Percentiles rank a stretch among this genome's conserved stretches.
phyloP scores from a whole-genome alignment of 2,329 filamentous ascomycete genomes.

The Biscogniauxia mediterranea region DNA sequence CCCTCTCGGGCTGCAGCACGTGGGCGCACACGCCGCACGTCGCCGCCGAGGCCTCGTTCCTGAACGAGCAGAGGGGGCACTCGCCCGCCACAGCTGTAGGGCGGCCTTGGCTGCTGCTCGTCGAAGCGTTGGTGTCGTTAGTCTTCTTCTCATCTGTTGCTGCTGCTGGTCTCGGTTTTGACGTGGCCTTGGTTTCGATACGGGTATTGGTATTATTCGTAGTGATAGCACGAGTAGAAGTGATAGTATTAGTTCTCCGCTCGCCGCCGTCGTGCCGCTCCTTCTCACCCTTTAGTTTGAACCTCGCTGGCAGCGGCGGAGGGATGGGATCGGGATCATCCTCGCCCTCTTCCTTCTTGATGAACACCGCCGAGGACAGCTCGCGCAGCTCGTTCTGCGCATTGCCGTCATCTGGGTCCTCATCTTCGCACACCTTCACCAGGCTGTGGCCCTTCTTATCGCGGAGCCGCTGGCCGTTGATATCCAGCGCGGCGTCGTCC shows the following conservation, averaged over 20 bases:
- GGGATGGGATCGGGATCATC: too few relatives aligned
- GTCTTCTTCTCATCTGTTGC: too few relatives aligned
- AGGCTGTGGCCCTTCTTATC: constrained; percentile 67
- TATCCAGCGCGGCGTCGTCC: constrained; percentile 51
- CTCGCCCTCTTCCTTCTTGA: constrained; percentile 20
- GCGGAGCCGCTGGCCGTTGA: constrained; percentile 62
- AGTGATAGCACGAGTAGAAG: background rate
- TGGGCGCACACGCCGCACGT: constrained; percentile 71
- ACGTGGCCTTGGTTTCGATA: too few relatives aligned
- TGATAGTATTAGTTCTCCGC: too few relatives aligned
- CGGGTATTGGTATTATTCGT: too few relatives aligned
- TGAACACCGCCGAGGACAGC: constrained; percentile 43
- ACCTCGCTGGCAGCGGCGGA: background rate
- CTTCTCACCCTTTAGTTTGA: background rate
- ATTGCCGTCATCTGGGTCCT: constrained; percentile 55
- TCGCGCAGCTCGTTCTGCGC: constrained; percentile 66
- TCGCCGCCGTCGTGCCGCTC: too few relatives aligned
- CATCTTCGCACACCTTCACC: constrained; percentile 73
- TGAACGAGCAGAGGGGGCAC: constrained; percentile 68
- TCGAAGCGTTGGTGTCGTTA: too few relatives aligned
- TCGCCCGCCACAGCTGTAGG: background rate
- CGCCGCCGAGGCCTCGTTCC: constrained; percentile 52
- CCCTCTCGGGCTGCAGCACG: constrained; percentile 56
- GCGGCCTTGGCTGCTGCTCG: background rate
- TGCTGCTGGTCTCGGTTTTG: too few relatives aligned